Evolutionary conservation across 163 green algal genomes (phyloP).

Genomic region (Chloroidium sp.): DNA sequence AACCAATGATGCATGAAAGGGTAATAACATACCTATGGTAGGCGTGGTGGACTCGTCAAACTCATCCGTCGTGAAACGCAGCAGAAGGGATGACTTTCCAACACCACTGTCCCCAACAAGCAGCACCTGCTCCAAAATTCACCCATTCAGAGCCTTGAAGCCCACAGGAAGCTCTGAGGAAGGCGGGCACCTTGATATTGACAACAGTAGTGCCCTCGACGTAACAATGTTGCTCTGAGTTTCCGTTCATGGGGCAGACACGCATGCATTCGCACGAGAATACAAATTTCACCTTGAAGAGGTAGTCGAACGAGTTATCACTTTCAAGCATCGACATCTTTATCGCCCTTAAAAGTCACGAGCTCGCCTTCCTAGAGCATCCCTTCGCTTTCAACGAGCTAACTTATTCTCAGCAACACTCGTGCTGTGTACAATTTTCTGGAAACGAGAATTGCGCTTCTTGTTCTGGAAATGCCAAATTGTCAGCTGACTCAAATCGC

Average conservation of each 20-base stretch:
- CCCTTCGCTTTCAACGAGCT: too few species aligned
- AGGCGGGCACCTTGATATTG: too few species aligned
- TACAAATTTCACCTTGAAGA: background rate
- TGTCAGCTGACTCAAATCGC: too few species aligned
- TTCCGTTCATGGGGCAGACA: background rate
- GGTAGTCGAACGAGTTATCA: background rate
- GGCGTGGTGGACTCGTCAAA: constrained; percentile 69
- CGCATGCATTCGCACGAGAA: background rate
- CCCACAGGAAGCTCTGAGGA: too few species aligned
- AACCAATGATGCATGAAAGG: background rate
- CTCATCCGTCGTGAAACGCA: constrained; percentile 61
- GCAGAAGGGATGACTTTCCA: constrained; percentile 78
- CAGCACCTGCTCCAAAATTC: constrained; percentile 52
- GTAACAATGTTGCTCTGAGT: background rate
- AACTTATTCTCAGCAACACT: too few species aligned
- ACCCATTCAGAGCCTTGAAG: background rate
- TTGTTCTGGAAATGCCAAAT: too few species aligned
- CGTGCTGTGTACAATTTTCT: too few species aligned
- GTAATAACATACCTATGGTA: constrained; percentile 57
- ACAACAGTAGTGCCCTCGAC: too few species aligned
- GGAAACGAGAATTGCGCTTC: too few species aligned
- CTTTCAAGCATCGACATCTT: too few species aligned
- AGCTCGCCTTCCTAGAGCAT: too few species aligned
- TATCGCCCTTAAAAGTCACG: too few species aligned
- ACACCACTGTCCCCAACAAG: constrained; percentile 78